A percentile compares a stretch with the other conserved stretches of the same genome.
These are phyloP conservation scores for Dothidotthia symphoricarpi DNA, from an alignment of 2,329 filamentous ascomycete species.

Conservation along the genomic window DNA sequence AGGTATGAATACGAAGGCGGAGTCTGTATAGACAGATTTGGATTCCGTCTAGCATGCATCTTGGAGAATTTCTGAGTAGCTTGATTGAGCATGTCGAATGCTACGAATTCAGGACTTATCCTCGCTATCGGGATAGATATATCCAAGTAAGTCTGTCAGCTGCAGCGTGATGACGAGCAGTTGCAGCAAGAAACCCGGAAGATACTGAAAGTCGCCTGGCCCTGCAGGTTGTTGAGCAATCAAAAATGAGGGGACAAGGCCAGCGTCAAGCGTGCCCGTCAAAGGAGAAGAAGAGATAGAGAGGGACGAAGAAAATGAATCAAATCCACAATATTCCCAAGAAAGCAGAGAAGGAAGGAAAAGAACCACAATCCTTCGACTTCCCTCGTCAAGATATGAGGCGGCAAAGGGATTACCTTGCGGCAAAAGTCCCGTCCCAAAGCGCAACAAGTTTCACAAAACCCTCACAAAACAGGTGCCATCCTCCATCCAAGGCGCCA, in stretches of 20 bases:
- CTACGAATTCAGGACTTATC: constrained; percentile 5
- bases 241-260: constrained; percentile 12
- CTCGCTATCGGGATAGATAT: constrained; percentile 4
- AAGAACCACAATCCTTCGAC: no score
- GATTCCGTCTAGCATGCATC: constrained; percentile 51
- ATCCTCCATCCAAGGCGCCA: no score
- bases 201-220: constrained; percentile 16
- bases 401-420: constrained; percentile 2
- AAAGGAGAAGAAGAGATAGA: constrained; percentile 25
- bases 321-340: constrained; percentile 3
- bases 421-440: not conserved
- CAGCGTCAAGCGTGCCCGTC: constrained; percentile 12
- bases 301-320: constrained; percentile 7
- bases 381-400: no score
- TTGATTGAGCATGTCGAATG: constrained; percentile 38
- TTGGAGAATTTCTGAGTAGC: constrained; percentile 35
- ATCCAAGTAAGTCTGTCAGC: constrained; percentile 6
- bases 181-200: not conserved
- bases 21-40: constrained; percentile 48
- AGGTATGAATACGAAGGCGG: constrained; percentile 38
- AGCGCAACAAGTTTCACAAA: no score
- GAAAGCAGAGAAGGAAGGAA: constrained; percentile 2
- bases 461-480: no score
- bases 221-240: constrained; percentile 23
- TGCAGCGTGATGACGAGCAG: constrained; percentile 14